A percentile compares a stretch with the other conserved stretches of the same genome.
Evolutionary conservation across 495 filamentous ascomycete species (phyloP).

Genomic region (Letharia lupina): DNA sequence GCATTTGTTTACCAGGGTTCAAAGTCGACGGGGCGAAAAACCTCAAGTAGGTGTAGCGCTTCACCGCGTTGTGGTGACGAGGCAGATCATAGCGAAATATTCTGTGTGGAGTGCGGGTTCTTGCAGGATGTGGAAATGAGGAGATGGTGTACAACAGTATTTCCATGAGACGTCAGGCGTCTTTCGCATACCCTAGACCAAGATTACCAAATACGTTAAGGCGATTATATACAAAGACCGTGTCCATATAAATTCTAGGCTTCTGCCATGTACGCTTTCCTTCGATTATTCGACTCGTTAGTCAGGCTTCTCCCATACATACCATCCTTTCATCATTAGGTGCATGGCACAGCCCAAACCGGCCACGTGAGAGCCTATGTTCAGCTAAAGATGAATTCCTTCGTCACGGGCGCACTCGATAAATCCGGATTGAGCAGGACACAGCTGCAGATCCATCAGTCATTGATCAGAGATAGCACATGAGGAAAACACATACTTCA

Average conservation of each 20-base stretch:
- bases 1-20: not conserved
- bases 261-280: not conserved
- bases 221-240: not conserved
- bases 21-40: not conserved
- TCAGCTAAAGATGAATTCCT: slow-evolving; percentile 55
- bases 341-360: not conserved
- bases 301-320: not conserved
- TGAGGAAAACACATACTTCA: slow-evolving; percentile 47
- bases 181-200: not conserved
- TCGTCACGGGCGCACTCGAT: slow-evolving; percentile 57
- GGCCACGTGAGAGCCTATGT: too few relatives aligned
- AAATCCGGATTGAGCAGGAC: slow-evolving; percentile 63
- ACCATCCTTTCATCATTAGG: not conserved
- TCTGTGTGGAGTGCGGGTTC: not conserved
- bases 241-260: not conserved
- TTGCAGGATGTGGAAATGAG: too few relatives aligned
- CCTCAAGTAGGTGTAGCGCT: not conserved
- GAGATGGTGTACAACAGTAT: not conserved
- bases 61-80: not conserved
- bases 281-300: not conserved
- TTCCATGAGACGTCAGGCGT: not conserved
- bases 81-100: not conserved
- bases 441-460: slow-evolving; percentile 39
- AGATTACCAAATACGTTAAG: not conserved
- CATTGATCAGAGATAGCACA: not conserved